Percentiles rank a stretch among this genome's conserved stretches.
Conservation (phyloP, 345 rosid genomes). For the Aegle marmelos region DNA sequence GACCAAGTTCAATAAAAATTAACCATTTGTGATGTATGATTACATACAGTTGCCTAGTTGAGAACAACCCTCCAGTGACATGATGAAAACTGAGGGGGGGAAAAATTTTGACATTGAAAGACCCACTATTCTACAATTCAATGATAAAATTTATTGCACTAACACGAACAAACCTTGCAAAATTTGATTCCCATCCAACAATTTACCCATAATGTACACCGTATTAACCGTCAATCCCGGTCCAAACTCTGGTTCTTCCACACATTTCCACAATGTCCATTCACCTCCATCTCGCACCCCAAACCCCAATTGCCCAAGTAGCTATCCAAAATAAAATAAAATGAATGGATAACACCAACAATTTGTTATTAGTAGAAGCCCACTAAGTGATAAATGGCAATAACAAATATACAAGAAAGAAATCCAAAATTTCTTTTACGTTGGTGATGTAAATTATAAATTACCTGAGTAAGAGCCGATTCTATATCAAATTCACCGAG, state of each 20-base stretch:
- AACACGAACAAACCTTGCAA: conserved; percentile 42
- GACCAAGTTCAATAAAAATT: background rate
- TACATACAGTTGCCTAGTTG: background rate
- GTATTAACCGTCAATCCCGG: conserved; percentile 52
- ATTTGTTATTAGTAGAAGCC: too few species aligned
- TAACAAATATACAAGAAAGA: background rate
- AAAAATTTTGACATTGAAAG: too few species aligned
- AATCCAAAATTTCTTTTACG: background rate
- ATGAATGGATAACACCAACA: background rate
- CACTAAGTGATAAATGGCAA: background rate
- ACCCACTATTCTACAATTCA: too few species aligned
- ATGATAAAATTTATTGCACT: too few species aligned
- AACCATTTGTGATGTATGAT: background rate
- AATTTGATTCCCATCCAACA: conserved; percentile 19
- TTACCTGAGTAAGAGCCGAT: conserved; percentile 45
- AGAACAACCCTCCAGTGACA: background rate
- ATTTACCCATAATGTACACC: conserved; percentile 50
- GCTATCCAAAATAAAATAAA: conserved; percentile 30
- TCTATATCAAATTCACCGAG: conserved; percentile 43
- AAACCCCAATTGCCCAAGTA: conserved; percentile 50
- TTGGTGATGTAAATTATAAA: background rate
- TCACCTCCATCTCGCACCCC: conserved; percentile 38
- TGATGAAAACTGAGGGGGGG: background rate
- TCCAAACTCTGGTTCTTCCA: conserved; percentile 83
- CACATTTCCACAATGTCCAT: conserved; percentile 58